phyloP scores from a whole-genome alignment of 2,329 filamentous ascomycete genomes.

The Monosporascus sp. region DNA sequence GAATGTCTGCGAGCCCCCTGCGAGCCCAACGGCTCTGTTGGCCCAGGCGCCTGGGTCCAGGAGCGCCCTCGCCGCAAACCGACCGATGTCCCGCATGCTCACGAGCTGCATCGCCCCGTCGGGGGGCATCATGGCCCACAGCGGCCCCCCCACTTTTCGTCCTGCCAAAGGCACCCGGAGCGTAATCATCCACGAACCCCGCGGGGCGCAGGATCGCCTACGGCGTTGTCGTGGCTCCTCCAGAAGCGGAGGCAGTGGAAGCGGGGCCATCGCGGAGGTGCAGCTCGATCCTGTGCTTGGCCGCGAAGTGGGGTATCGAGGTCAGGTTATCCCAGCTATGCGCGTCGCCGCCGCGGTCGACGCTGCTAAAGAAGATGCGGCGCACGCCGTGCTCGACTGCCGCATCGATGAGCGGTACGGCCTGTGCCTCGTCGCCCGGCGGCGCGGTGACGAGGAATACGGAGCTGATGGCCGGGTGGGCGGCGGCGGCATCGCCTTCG shows the following conservation, averaged over 20 bases:
- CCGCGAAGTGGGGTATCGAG: constrained; percentile 56
- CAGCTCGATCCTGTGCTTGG: constrained; percentile 58
- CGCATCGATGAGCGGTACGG: constrained; percentile 54
- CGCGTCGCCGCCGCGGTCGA: constrained; percentile 55
- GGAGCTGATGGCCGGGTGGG: constrained; percentile 29
- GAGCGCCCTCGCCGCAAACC: constrained; percentile 42
- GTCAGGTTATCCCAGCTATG: constrained; percentile 49
- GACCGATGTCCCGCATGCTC: constrained; percentile 38
- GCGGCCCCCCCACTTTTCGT: constrained; percentile 30
- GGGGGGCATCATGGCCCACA: constrained; percentile 25
- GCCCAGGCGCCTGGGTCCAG: constrained; percentile 31
- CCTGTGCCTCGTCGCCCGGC: constrained; percentile 41
- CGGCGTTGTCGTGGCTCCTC: neutral
- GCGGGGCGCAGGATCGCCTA: constrained; percentile 60
- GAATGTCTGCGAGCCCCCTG: constrained; percentile 40
- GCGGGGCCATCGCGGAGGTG: constrained; percentile 45
- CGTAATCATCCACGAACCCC: constrained; percentile 56
- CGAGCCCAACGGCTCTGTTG: constrained; percentile 34
- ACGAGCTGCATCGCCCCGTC: constrained; percentile 36
- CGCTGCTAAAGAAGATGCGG: constrained; percentile 60
- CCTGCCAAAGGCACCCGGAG: constrained; percentile 28
- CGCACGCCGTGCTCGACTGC: constrained; percentile 49
- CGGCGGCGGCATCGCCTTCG: constrained; percentile 52
- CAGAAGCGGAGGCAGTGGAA: constrained; percentile 38
- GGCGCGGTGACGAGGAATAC: constrained; percentile 36